Base-by-base conservation (phyloP, 345 rosid species). In the Syzygium aromaticum region DNA sequence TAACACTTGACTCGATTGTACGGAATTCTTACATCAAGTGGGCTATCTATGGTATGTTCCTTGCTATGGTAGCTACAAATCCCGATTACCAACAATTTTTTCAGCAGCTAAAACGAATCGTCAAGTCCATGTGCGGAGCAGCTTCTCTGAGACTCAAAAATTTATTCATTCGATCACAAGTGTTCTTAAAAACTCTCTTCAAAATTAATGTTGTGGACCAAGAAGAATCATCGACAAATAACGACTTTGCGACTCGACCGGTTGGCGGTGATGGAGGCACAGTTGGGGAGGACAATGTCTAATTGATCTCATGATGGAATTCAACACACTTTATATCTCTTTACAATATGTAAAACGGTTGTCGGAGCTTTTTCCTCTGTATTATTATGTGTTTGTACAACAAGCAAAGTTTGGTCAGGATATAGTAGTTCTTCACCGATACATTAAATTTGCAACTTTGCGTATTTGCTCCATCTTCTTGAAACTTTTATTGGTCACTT, bases 181-280 rank as follows among this genome's bases (percentile, higher is more conserved):
- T 21, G 46, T 16, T 17, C 10, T 17, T 67, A 0, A 0, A 33
- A 16, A 17, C 15, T 7, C 77, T 15, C 16, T 64, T 3, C 6
- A 3, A 30, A 64, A 16, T 15, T 64, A 28, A 28, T 28, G 77
- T 28, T 64, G 77, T 3, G 3, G 8, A 64, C 21, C 22, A 8
- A 15, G 40, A 15, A 64, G 77, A 15, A 64, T 64, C 77, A 28
- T 64, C 5, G 6, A 0, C 8, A 8, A 7, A 64, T 28, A 64
- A 64, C 33, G 28, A 17, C 0, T 3, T 7, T 28, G 77, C 3
- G 17, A 63, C 38, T 64, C 11, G 0, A 64, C 0, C 38, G 1
- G 22, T 15, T 17, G 40, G 0, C 2, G 40, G 1, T 1, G 0
- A 28, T 2, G 3, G 77, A 6, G 77, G 40, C 33, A 33, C 11